Percentiles rank a stretch among this genome's conserved stretches.
phyloP scores from a whole-genome alignment of 805 yeast species.

The Ogataea glucozyma region DNA sequence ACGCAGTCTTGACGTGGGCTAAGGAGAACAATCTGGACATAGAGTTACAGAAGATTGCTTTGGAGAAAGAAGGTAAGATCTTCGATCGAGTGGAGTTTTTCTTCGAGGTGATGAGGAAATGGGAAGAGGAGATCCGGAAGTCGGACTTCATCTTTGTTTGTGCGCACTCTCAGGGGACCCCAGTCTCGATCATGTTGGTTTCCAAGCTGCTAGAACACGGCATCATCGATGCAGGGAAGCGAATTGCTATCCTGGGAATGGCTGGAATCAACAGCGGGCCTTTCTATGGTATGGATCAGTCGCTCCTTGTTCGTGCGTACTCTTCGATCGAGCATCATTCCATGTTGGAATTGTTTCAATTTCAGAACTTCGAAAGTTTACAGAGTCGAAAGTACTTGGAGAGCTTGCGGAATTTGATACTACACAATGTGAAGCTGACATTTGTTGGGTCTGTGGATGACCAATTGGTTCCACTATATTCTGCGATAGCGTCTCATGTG shows the following conservation, averaged over 20 bases:
- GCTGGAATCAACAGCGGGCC: conserved; percentile 97
- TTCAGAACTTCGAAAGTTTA: conserved; percentile 71
- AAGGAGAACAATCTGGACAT: conserved; percentile 43
- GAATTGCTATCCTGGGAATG: conserved; percentile 82
- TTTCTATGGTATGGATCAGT: conserved; percentile 84
- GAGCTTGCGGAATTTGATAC: conserved; percentile 62
- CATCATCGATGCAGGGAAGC: conserved; percentile 41
- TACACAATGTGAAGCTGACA: conserved; percentile 72
- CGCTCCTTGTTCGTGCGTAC: conserved; percentile 80
- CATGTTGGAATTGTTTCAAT: conserved; percentile 80
- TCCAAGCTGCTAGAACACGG: conserved; percentile 71
- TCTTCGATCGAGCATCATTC: conserved; percentile 90
- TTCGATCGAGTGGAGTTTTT: conserved; percentile 83
- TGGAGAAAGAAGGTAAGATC: conserved; percentile 91
- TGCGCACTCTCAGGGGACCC: conserved; percentile 95
- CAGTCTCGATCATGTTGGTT: conserved; percentile 80
- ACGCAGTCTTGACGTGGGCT: conserved; percentile 70
- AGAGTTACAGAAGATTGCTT: conserved; percentile 83
- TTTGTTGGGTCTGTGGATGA: conserved; percentile 91
- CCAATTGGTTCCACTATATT: conserved; percentile 90
- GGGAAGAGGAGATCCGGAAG: conserved; percentile 44
- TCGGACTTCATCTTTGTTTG: conserved; percentile 92
- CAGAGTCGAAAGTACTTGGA: conserved; percentile 73
- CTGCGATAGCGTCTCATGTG: conserved; percentile 78
- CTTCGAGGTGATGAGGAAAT: conserved; percentile 66